Evolutionary conservation across 441 rosid genomes (phyloP), one percentile per base, ranked within the genome.

Genomic region (Erodium chrysanthum): DNA sequence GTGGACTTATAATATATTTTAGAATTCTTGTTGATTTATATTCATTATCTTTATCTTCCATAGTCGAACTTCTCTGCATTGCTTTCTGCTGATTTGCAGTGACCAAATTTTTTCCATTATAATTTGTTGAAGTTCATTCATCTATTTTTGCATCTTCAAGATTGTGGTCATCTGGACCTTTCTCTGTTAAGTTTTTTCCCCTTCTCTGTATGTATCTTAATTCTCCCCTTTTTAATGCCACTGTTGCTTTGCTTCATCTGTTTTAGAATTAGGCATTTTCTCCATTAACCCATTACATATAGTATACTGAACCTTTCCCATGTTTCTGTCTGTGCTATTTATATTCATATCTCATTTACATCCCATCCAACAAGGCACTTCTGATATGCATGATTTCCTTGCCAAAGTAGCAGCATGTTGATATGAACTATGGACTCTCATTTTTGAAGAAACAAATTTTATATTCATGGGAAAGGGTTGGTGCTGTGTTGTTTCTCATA

Each of bases 41-140:
- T 56, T 56, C 61, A 56, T 18, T 56, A 8, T 56, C 61, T 56
- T 56, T 20, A 56, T 56, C 61, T 18, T 18, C 27, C 61, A 18
- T 21, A 18, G 25, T 56, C 12, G 12, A 56, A 56, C 61, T 56
- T 7, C 20, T 20, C 23, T 56, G 14, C 56, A 48, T 56, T 56
- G 23, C 25, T 56, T 6, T 20, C 27, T 21, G 61, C 25, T 56
- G 61, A 56, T 21, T 20, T 22, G 12, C 11, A 18, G 61, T 21
- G 25, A 56, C 60, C 10, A 56, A n/a, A 48, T 33, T 0, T 6
- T 20, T 56, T 56, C 25, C 61, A 56, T 21, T 21, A 3, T 17
- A 56, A 56, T 56, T 56, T 56, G 21, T 18, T 56, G 25, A 56
- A 56, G 25, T 18, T 56, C 27, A 20, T 56, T 52, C 9, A 52